Conservation (phyloP, 2,329 filamentous ascomycete genomes). For the Talaromyces piceae region DNA sequence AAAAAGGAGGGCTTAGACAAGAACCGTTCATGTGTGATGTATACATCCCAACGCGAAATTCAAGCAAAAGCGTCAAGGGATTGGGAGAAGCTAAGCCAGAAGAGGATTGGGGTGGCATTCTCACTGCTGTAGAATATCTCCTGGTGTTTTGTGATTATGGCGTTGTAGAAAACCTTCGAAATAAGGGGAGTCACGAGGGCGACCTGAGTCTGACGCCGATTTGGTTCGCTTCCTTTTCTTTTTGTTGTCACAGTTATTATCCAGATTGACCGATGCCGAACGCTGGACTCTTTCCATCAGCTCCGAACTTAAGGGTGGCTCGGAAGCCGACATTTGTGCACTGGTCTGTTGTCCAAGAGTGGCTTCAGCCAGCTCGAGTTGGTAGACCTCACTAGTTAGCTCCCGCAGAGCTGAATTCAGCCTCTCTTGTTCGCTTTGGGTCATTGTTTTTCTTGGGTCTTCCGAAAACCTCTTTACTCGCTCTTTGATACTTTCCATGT, state of each 20-base stretch:
- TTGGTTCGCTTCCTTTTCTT: neutral
- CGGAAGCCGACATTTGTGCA: neutral
- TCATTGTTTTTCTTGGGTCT: neutral
- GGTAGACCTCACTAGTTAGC: neutral
- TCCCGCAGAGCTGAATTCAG: neutral
- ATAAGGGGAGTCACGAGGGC: neutral
- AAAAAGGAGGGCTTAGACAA: too few species aligned
- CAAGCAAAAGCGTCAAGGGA: too few species aligned
- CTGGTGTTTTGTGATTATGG: neutral
- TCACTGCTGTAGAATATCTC: neutral
- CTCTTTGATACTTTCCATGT: conserved; percentile 10
- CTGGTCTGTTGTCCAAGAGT: neutral
- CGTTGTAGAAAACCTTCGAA: neutral
- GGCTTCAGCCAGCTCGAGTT: neutral
- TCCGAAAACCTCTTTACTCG: conserved; percentile 5
- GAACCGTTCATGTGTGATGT: neutral
- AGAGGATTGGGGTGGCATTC: neutral
- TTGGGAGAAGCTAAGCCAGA: too few species aligned
- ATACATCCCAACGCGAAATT: too few species aligned
- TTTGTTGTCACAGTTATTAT: neutral
- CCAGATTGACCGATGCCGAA: neutral
- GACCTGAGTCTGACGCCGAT: neutral
- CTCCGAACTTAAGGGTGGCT: neutral
- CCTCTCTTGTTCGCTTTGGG: neutral
- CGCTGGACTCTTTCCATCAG: neutral